Conservation (phyloP, 2,329 filamentous ascomycete genomes). For the Xylaria sp. region DNA sequence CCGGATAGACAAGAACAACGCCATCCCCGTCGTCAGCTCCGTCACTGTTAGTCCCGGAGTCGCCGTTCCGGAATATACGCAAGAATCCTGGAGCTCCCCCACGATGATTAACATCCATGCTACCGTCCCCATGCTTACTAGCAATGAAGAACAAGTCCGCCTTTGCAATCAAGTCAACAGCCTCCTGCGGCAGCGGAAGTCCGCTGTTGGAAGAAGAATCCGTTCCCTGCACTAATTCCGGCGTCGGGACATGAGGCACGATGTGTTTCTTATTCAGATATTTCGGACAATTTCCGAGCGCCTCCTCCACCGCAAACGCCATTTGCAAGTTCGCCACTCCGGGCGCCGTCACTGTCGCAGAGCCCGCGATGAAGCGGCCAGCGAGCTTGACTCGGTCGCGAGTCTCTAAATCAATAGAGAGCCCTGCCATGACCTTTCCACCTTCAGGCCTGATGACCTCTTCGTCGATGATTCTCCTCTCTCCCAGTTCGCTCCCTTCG, state of each 20-base stretch:
- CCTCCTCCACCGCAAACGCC: conserved; percentile 76
- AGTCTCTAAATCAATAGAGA: conserved; percentile 72
- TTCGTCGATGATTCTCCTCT: conserved; percentile 38
- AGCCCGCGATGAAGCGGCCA: conserved; percentile 75
- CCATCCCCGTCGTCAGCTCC: conserved; percentile 35
- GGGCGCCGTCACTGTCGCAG: conserved; percentile 53
- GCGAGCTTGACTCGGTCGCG: conserved; percentile 79
- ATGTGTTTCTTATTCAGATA: conserved; percentile 83
- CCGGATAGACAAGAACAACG: conserved; percentile 76
- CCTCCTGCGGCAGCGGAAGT: conserved; percentile 62
- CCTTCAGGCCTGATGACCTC: conserved; percentile 51
- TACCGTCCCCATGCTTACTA: conserved; percentile 68
- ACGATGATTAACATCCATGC: conserved; percentile 87
- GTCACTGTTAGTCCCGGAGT: conserved; percentile 45
- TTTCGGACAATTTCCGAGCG: conserved; percentile 86
- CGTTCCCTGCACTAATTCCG: conserved; percentile 52
- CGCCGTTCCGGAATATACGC: conserved; percentile 70
- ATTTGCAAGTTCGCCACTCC: conserved; percentile 59
- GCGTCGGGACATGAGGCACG: conserved; percentile 62
- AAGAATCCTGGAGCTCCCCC: conserved; percentile 81
- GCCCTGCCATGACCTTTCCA: conserved; percentile 58
- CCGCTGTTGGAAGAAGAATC: conserved; percentile 7
- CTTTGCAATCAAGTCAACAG: conserved; percentile 67
- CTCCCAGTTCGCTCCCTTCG: conserved; percentile 47
- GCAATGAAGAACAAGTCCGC: conserved; percentile 85